Percentiles rank a stretch among this genome's conserved stretches.
phyloP scores from a whole-genome alignment of 1,284 basidiomycete species.

The Sporisorium sorghi region DNA sequence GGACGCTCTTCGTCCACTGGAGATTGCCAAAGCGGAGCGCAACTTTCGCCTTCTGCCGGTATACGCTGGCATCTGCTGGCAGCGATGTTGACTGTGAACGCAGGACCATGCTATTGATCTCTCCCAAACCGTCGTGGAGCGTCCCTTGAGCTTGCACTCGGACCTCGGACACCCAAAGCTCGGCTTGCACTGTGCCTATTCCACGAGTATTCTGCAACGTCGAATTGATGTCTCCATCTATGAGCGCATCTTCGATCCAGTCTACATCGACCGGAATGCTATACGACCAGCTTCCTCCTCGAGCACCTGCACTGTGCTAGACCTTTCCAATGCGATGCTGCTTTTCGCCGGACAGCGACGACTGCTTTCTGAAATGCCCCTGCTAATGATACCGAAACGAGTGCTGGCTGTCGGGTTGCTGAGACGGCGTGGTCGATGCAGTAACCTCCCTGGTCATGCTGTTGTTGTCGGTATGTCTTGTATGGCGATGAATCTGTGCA shows the following conservation, averaged over 20 bases:
- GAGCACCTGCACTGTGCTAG: not conserved
- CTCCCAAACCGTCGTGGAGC: not conserved
- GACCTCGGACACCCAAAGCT: not conserved
- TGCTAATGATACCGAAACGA: not conserved
- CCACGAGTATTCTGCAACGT: not conserved
- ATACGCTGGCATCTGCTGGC: not conserved
- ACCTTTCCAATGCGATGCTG: not conserved
- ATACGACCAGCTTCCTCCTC: not conserved
- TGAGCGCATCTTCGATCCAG: no score
- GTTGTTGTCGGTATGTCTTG: not conserved
- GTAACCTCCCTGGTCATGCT: not conserved
- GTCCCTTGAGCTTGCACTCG: not conserved
- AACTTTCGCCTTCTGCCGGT: no score
- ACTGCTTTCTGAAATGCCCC: not conserved
- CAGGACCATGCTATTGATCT: not conserved
- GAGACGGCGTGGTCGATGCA: not conserved
- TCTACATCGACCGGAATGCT: not conserved
- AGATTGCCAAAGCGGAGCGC: no score
- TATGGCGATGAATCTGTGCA: constrained; percentile 25
- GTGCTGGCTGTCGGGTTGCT: not conserved
- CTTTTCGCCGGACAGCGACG: not conserved
- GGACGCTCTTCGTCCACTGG: not conserved
- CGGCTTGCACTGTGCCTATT: not conserved
- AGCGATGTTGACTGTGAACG: not conserved
- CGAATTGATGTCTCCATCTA: no score